A percentile compares a stretch with the other conserved stretches of the same genome.
These are phyloP conservation scores for Saccharomycopsis lassenensis DNA, from an alignment of 805 yeast genomes.

Conservation along the genomic window DNA sequence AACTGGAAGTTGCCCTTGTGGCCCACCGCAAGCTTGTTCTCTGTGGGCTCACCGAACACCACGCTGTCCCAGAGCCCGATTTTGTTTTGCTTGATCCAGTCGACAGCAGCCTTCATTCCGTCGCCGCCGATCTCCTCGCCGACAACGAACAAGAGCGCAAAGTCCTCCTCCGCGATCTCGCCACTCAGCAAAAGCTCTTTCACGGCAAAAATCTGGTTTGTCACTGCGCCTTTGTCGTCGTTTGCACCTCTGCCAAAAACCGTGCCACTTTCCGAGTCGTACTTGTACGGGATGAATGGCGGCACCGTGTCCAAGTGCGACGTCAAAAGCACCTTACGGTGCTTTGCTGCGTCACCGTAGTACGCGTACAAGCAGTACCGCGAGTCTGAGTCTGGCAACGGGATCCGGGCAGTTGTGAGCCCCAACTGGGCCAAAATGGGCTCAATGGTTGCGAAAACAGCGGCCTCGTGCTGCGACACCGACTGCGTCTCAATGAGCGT, in stretches of 20 bases:
- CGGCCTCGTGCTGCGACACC: constrained; percentile 23
- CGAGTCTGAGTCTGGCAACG: constrained; percentile 22
- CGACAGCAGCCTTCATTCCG: constrained; percentile 44
- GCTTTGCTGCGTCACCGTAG: constrained; percentile 12
- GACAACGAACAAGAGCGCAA: constrained; percentile 50
- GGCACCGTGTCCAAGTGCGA: constrained; percentile 50
- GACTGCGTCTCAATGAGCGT: constrained; percentile 24
- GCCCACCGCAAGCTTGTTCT: constrained; percentile 54
- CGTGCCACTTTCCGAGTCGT: constrained; percentile 21
- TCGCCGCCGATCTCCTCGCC: constrained; percentile 60
- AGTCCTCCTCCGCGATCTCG: constrained; percentile 40
- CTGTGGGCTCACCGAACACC: constrained; percentile 71
- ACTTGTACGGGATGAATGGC: constrained; percentile 33
- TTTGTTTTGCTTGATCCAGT: constrained; percentile 23
- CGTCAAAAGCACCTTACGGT: constrained; percentile 33
- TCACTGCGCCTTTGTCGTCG: constrained; percentile 66
- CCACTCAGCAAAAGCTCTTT: constrained; percentile 33
- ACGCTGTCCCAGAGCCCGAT: constrained; percentile 32
- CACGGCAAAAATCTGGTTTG: constrained; percentile 47
- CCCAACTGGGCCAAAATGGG: no score
- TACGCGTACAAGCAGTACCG: constrained; percentile 38
- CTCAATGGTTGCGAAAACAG: no score
- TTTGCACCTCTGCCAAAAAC: constrained; percentile 59
- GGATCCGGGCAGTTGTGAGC: constrained; percentile 26
- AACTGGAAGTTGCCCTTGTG: constrained; percentile 50